phyloP scores from a whole-genome alignment of 129 eudicot species.

The Artemisia tridentata region DNA sequence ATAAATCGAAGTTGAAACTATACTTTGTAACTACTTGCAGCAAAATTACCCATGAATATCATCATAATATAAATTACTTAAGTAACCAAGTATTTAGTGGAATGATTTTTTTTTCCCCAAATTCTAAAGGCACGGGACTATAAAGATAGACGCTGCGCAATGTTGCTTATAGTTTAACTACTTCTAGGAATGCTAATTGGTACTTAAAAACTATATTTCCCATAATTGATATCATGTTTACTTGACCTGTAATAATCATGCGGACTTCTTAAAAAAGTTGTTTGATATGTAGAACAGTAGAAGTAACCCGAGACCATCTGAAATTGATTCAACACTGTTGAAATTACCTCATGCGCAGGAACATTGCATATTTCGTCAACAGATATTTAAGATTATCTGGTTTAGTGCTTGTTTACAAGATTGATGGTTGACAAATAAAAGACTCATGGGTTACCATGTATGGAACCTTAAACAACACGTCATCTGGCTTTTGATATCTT shows the following conservation, averaged over 20 bases:
- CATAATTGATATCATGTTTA: not conserved
- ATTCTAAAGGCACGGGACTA: not conserved
- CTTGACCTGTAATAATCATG: not conserved
- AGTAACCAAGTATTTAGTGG: not conserved
- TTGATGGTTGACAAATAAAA: no score
- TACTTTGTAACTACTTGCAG: not conserved
- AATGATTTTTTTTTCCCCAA: not conserved
- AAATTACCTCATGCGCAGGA: no score
- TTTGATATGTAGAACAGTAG: not conserved
- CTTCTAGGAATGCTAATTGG: not conserved
- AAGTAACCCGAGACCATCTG: no score
- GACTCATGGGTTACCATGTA: no score
- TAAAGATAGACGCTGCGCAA: not conserved
- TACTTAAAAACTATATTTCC: not conserved
- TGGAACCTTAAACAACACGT: no score
- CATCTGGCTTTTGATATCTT: no score
- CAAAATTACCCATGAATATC: not conserved
- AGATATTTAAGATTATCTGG: no score
- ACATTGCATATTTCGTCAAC: no score
- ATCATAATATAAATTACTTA: not conserved
- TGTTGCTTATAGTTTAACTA: not conserved
- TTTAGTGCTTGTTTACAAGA: no score
- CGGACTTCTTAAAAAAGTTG: not conserved
- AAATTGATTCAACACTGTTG: no score
- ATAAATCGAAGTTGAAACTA: conserved; percentile 1